Base-by-base conservation (phyloP, 306 rosid species). In the Prunus fruticosa region DNA sequence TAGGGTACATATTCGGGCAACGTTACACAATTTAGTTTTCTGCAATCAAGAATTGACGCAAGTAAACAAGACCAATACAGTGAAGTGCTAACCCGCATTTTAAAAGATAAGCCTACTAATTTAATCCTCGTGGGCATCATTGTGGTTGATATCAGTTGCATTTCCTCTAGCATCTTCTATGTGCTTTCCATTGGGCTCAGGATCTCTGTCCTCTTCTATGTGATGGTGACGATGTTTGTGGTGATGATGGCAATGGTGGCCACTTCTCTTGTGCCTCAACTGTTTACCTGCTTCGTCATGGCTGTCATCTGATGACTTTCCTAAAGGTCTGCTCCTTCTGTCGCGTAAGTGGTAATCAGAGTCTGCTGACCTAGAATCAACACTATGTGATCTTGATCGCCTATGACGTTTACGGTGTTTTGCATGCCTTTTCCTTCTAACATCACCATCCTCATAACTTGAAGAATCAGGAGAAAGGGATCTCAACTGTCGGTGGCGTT, bases 271-370 rank as follows among this genome's bases (percentile, higher is more conserved):
- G 63, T 78, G 89, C 63, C 68, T 50, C 18, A 75, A 69, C 75
- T 62, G 76, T 75, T 67, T 80, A 49, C 65, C 77, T 53, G 79
- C 84, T 23, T 87, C 87, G 46, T 88, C 88, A 38, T 63, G 78
- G 72, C 73, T 76, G 72, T 82, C 93, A 69, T 91, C 95, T 19
- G 89, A 86, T 3, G 88, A 85, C 80, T 79, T 89, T 46, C 79
- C 88, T 11, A 75, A 14, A 32, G 90, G 86, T 79, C 73, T 83
- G 83, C 88, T 83, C 82, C 86, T 81, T 61, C 51, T 77, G 49
- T 71, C 63, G 38, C 5, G 66, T 38, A 70, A 71, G 20, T 67
- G 57, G 27, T 67, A 32, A 76, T 87, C 87, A 27, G 92, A 77
- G 69, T 89, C 93, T 38, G 90, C 85, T 57, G 84, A 67, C 76